Percentiles rank a stretch among this genome's conserved stretches.
Evolutionary conservation across 2,329 filamentous ascomycete genomes (phyloP).

Genomic region (Aspergillus carbonarius): DNA sequence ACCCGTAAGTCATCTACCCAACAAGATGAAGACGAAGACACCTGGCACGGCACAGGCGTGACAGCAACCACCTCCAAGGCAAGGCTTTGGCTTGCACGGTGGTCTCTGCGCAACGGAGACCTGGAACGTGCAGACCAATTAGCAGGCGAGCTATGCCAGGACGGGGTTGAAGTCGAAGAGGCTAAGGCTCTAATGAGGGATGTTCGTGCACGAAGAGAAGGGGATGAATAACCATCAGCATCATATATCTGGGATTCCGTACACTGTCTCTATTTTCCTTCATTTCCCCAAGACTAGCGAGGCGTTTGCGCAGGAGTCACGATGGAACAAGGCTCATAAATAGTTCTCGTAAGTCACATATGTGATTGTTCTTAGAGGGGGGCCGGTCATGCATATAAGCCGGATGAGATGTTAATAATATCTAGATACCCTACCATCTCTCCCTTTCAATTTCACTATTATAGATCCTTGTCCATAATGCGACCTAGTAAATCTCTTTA

Average conservation of each 20-base stretch:
- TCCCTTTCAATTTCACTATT: too few species aligned
- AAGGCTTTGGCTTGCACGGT: constrained; percentile 86
- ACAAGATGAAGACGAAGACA: constrained; percentile 42
- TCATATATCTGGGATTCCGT: background rate
- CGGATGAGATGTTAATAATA: too few species aligned
- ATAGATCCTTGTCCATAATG: too few species aligned
- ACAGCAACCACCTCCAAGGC: constrained; percentile 90
- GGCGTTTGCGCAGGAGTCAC: constrained; percentile 7
- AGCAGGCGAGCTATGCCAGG: constrained; percentile 88
- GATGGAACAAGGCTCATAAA: background rate
- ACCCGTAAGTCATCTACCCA: constrained; percentile 31
- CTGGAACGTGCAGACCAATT: constrained; percentile 74
- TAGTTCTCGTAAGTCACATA: too few species aligned
- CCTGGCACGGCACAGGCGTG: constrained; percentile 68
- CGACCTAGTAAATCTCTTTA: too few species aligned
- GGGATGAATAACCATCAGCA: constrained; percentile 14
- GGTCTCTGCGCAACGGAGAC: constrained; percentile 73
- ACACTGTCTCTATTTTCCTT: background rate
- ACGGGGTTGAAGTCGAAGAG: constrained; percentile 94
- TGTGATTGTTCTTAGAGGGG: too few species aligned
- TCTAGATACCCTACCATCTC: too few species aligned
- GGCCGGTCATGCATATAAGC: too few species aligned
- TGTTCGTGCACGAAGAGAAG: constrained; percentile 72
- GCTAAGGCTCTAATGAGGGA: constrained; percentile 90
- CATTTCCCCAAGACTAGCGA: constrained; percentile 7